Percentiles rank a stretch among this genome's conserved stretches.
Conservation (phyloP, 2,329 filamentous ascomycete genomes). For the Hypoxylon sp. region DNA sequence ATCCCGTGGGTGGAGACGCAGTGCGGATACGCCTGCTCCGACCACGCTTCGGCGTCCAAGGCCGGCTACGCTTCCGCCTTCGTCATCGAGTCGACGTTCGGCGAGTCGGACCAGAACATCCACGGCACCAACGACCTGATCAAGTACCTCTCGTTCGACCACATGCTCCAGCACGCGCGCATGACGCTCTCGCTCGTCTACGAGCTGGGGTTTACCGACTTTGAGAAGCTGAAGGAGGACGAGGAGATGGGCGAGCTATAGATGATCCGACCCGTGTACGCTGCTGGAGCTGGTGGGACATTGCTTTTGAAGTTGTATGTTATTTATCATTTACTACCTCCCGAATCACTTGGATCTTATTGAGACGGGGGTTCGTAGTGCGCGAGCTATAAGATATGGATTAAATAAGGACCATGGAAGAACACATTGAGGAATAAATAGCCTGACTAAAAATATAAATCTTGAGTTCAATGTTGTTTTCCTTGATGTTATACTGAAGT, state of each 20-base stretch:
- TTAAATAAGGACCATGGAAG: conserved; percentile 8
- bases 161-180: conserved; percentile 90
- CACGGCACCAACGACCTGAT: conserved; percentile 75
- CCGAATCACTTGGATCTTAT: no score
- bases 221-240: conserved; percentile 55
- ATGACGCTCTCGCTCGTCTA: conserved; percentile 85
- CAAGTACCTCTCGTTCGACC: conserved; percentile 79
- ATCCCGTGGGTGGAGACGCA: conserved; percentile 89
- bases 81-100: conserved; percentile 77
- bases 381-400: neutral
- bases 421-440: conserved; percentile 11
- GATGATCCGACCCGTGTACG: no score
- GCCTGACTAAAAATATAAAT: neutral
- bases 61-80: conserved; percentile 78
- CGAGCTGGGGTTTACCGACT: conserved; percentile 81
- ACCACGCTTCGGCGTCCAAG: conserved; percentile 77
- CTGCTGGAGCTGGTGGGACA: no score
- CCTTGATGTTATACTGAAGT: neutral
- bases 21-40: conserved; percentile 85
- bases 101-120: conserved; percentile 71
- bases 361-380: neutral
- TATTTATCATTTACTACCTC: no score
- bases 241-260: conserved; percentile 50
- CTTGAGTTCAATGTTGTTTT: conserved; percentile 3
- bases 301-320: no score